phyloP scores from a whole-genome alignment of 2,329 filamentous ascomycete genomes.

The Dryadomyces quercivorus region DNA sequence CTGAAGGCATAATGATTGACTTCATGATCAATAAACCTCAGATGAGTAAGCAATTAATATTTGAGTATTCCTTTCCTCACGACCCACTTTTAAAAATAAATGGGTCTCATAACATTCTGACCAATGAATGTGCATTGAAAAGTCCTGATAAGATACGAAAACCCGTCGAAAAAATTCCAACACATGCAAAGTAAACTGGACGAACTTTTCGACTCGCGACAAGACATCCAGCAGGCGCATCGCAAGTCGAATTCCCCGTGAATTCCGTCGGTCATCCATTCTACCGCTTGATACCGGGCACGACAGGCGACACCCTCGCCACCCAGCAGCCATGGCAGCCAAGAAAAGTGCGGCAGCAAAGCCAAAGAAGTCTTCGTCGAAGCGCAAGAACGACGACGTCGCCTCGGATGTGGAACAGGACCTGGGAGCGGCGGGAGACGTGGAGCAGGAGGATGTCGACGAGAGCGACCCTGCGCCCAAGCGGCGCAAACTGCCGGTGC shows the following conservation, averaged over 20 bases:
- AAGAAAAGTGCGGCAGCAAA: neutral
- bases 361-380: neutral
- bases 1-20: no score
- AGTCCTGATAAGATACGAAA: no score
- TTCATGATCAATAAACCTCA: no score
- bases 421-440: neutral
- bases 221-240: no score
- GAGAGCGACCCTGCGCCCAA: neutral
- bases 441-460: neutral
- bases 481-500: slow-evolving; percentile 11
- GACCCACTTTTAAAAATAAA: no score
- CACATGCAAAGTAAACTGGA: no score
- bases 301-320: neutral
- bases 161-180: no score
- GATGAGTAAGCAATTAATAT: no score
- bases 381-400: neutral
- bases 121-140: no score
- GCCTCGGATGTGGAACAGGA: neutral
- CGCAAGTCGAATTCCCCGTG: neutral
- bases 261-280: neutral
- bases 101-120: no score
- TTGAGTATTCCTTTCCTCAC: no score
- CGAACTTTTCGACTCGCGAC: no score
- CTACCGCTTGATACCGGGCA: neutral
- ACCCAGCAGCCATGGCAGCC: neutral